Evolutionary conservation across 116 monocot species (phyloP), one percentile per base, ranked within the genome.

Genomic region (Thalassia testudinum): DNA sequence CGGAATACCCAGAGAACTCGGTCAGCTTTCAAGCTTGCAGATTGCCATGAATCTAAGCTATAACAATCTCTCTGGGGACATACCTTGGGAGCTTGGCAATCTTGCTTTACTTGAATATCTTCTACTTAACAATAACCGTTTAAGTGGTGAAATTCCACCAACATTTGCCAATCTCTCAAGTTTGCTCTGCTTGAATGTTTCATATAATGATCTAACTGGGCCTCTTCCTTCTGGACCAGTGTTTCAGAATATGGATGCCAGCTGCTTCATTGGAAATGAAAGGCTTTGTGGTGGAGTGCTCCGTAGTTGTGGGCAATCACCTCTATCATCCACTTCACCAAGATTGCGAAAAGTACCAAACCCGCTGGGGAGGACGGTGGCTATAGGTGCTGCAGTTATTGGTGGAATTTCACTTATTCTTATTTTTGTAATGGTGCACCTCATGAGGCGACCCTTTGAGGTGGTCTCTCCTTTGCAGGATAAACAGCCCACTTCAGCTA

Each of bases 11-110:
- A 72, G 70, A 59, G 88, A 87, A 57, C 50, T 87, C 21, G 93
- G 93, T 25, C 60, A 42, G n/a, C 68, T 95, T 24, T 78, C 84
- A 0, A 95, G 93, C 61, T 72, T 95, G 27, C 93, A 95, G 24
- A 95, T 95, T 24, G 78, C 93, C 5, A 59, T 95, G 78, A 87
- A 95, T 70, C 78, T 95, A 53, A 95, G 93, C 59, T 81, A 74
- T 54, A 95, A 95, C 34, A 78, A 78, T 67, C 78, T 95, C 29
- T 87, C 84, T 2, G 84, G 84, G 8, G 44, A 34, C 23, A 74
- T 95, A 49, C 93, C 93, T 12, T 49, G 65, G 17, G 84, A 87
- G 60, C 78, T 95, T 30, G 93, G 93, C 8, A 81, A 87, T 63
- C 84, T 95, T 29, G 73, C 74, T 52, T 56, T 87, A 25, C 71